Evolutionary conservation across 257 asterid genomes (phyloP).

Genomic region (Mitragyna speciosa): DNA sequence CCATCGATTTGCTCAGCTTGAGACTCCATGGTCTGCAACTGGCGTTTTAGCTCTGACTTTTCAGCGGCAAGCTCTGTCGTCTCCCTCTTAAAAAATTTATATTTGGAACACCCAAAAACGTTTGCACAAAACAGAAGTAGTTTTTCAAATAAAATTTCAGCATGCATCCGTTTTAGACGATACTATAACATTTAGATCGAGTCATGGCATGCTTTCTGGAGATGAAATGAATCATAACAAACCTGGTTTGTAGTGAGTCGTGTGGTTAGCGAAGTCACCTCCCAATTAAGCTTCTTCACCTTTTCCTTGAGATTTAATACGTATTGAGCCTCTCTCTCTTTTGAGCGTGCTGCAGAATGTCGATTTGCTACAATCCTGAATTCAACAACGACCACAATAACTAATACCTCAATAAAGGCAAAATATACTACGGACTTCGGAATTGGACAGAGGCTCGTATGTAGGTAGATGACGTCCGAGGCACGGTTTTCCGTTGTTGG

Average conservation of each 20-base stretch:
- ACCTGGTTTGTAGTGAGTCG: conserved; percentile 27
- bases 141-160: not conserved
- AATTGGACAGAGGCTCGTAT: no score
- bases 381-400: not conserved
- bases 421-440: no score
- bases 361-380: conserved; percentile 29
- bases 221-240: not conserved
- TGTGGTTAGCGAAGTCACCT: conserved; percentile 9
- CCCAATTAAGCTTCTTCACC: conserved; percentile 17
- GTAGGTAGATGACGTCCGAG: no score
- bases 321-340: conserved; percentile 29
- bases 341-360: conserved; percentile 31
- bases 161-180: not conserved
- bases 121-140: not conserved
- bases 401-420: no score
- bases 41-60: conserved; percentile 18
- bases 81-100: conserved; percentile 4
- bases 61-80: conserved; percentile 18
- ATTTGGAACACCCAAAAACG: not conserved
- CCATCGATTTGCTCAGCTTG: conserved; percentile 17
- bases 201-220: not conserved
- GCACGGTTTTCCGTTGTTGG: no score
- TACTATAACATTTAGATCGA: not conserved
- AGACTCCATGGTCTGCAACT: conserved; percentile 15
- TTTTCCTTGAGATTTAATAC: conserved; percentile 18